These are phyloP conservation scores for Lentinus brumalis DNA, from an alignment of 768 basidiomycete genomes.

Conservation along the genomic window DNA sequence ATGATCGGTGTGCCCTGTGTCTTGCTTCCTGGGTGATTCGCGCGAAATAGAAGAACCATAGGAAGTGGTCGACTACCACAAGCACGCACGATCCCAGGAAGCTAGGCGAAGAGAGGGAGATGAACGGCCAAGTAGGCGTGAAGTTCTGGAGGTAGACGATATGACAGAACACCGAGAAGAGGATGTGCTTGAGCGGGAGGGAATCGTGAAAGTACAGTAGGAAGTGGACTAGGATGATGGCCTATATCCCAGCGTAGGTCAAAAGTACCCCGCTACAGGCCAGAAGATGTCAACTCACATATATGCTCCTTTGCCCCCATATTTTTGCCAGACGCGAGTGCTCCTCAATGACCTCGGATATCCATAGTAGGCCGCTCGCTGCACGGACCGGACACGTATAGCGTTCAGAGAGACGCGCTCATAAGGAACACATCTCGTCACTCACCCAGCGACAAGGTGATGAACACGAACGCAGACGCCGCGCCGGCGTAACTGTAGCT, in stretches of 20 bases:
- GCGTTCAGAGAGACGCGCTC: conserved; percentile 2
- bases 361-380: conserved; percentile 93
- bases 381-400: conserved; percentile 15
- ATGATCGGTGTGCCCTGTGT: conserved; percentile 46
- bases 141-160: conserved; percentile 93
- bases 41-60: conserved; percentile 97
- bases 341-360: conserved; percentile 96
- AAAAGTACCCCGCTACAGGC: background rate
- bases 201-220: conserved; percentile 79
- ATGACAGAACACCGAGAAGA: conserved; percentile 85
- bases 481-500: conserved; percentile 69
- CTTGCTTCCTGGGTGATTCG: conserved; percentile 64
- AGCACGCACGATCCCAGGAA: conserved; percentile 86
- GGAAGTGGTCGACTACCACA: conserved; percentile 89
- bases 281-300: conserved; percentile 54
- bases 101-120: conserved; percentile 81
- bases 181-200: conserved; percentile 72
- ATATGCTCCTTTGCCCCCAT: conserved; percentile 83
- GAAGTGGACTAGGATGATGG: conserved; percentile 75
- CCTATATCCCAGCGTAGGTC: conserved; percentile 43
- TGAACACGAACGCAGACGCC: conserved; percentile 79
- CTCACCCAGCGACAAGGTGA: conserved; percentile 89
- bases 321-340: conserved; percentile 81
- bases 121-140: conserved; percentile 86
- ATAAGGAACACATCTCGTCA: conserved; percentile 12